Conservation (phyloP, 805 yeast species). For the Nakazawaea holstii region DNA sequence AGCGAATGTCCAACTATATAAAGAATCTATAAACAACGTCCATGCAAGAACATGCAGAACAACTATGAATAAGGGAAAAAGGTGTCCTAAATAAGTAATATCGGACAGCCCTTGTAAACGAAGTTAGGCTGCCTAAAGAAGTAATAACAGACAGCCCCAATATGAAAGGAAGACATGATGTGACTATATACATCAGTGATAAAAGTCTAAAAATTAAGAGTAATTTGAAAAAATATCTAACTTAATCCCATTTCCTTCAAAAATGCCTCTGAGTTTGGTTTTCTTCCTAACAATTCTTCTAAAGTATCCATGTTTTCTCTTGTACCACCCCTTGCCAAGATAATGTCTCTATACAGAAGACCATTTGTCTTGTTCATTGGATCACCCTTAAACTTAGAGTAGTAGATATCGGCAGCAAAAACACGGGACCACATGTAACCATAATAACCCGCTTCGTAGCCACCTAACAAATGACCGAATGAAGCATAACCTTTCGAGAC, state of each 20-base stretch:
- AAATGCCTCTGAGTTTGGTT: slow-evolving; percentile 71
- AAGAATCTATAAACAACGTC: too few species aligned
- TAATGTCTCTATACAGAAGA: slow-evolving; percentile 59
- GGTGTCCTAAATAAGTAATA: too few species aligned
- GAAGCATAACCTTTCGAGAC: slow-evolving; percentile 63
- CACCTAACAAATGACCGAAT: slow-evolving; percentile 79
- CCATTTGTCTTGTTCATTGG: slow-evolving; percentile 65
- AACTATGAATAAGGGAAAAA: too few species aligned
- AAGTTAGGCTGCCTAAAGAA: too few species aligned
- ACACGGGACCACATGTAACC: slow-evolving; percentile 86
- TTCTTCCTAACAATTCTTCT: slow-evolving; percentile 65
- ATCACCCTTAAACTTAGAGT: slow-evolving; percentile 58
- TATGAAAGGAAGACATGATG: too few species aligned
- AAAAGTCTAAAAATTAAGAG: too few species aligned
- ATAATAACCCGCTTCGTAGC: slow-evolving; percentile 85
- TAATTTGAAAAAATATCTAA: too few species aligned
- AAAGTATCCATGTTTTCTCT: slow-evolving; percentile 63
- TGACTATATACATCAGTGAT: too few species aligned
- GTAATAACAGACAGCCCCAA: too few species aligned
- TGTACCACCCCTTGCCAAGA: slow-evolving; percentile 70
- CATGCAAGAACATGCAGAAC: too few species aligned
- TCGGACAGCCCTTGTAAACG: too few species aligned
- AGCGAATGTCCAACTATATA: too few species aligned
- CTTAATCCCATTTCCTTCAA: slow-evolving; percentile 55
- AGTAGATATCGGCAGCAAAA: slow-evolving; percentile 79